Conservation (phyloP, 768 basidiomycete species). For the Tricholoma hemisulphureum region DNA sequence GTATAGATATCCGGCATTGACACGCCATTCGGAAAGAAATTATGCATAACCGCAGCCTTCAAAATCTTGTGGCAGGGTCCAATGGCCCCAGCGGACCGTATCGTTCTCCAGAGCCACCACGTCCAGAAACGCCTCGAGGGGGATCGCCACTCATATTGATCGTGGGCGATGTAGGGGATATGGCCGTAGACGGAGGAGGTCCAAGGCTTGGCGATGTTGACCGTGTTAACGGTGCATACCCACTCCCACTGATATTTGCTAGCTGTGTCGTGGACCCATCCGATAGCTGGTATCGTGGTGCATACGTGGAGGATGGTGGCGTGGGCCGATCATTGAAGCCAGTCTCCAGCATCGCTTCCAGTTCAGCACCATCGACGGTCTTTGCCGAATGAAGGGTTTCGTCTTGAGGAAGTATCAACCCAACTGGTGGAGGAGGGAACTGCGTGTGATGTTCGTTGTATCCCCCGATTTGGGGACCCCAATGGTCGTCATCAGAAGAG, state of each 20-base stretch:
- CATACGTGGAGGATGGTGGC: constrained; percentile 43
- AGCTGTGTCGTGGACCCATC: constrained; percentile 51
- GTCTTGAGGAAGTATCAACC: constrained; percentile 47
- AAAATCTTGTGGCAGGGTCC: constrained; percentile 58
- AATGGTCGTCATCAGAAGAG: constrained; percentile 92
- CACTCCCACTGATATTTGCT: constrained; percentile 43
- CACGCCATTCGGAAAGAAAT: constrained; percentile 23
- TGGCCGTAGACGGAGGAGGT: constrained; percentile 27
- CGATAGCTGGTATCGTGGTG: constrained; percentile 61
- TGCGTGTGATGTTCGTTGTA: constrained; percentile 84
- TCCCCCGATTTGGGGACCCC: constrained; percentile 92
- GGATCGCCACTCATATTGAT: constrained; percentile 24
- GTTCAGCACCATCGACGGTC: constrained; percentile 67
- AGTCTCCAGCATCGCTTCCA: constrained; percentile 89
- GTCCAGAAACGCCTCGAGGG: constrained; percentile 11
- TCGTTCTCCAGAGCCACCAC: constrained; percentile 33
- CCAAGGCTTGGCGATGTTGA: constrained; percentile 44
- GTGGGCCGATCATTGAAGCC: constrained; percentile 80
- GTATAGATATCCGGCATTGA: constrained; percentile 30
- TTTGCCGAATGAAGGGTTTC: constrained; percentile 36
- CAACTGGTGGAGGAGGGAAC: constrained; percentile 86
- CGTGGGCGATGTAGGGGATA: constrained; percentile 43
- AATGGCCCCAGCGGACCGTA: constrained; percentile 62
- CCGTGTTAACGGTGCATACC: constrained; percentile 55
- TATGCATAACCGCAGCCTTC: constrained; percentile 21